Evolutionary conservation across 345 rosid species (phyloP), one percentile per base, ranked within the genome.

Genomic region (Leavenworthia alabamica): DNA sequence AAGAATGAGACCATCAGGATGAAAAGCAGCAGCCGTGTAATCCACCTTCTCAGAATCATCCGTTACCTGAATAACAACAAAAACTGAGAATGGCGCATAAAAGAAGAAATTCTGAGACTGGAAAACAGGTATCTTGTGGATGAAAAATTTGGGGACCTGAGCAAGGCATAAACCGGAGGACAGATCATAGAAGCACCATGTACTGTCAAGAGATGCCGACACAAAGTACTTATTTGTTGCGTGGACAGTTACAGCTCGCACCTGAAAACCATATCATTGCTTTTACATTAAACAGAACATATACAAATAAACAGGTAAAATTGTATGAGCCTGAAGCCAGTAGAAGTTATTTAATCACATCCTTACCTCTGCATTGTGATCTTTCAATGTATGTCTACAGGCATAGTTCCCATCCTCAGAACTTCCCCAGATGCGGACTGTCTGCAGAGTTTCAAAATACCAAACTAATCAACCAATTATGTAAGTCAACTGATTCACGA

Each of bases 1-100:
- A 73, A 93, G 96, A 73, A 93, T 93, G 64, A 93, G 99, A 72
- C 99, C 99, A 66, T 93, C 99, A 0, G 97, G 97, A 87, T 93
- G 99, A 74, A 93, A 93, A 57, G 96, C 89, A 8, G 97, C 92
- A 68, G 99, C 84, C n/a, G 99, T 89, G 73, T 85, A 94, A 61
- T 87, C 95, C 62, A 78, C 88, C 43, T 76, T 73, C 4, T 67
- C 73, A 14, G 89, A 78, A 46, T 62, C 60, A 61, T 86, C 95
- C 16, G 79, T 65, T 61, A 89, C 97, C 97, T 93, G 82, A 77
- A 76, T 49, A 71, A 45, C 56, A 56, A 29, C 35, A 65, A 51
- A 17, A 8, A 23, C 2, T 41, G 70, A 56, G 27, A 62, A 70
- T 23, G 29, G 4, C 20, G 14, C 5, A 45, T 22, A 16, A 33